A percentile compares a stretch with the other conserved stretches of the same genome.
Evolutionary conservation across 768 basidiomycete genomes (phyloP).

Genomic region (Podaxis sp.): DNA sequence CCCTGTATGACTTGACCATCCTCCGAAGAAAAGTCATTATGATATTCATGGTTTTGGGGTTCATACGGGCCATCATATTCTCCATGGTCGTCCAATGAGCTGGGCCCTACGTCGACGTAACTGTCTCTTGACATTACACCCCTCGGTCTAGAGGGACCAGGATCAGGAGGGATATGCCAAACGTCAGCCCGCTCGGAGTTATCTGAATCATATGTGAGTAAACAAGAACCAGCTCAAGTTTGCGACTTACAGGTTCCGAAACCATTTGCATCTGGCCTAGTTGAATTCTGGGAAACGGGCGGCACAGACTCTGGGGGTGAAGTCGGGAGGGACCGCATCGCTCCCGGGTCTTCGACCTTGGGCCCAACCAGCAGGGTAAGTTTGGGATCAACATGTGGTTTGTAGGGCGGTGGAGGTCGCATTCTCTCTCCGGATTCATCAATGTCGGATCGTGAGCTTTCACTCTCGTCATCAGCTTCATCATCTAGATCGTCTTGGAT

Average conservation of each 20-base stretch:
- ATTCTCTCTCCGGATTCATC: slow-evolving; percentile 8
- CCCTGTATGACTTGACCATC: not conserved
- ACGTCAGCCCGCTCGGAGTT: not conserved
- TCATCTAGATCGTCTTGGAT: not conserved
- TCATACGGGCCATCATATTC: not conserved
- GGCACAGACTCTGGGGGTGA: not conserved
- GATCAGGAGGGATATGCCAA: not conserved
- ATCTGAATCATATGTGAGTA: not conserved
- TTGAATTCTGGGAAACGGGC: not conserved
- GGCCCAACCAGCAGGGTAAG: slow-evolving; percentile 2
- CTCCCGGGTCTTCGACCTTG: not conserved
- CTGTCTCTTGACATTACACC: not conserved
- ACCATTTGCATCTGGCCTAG: not conserved
- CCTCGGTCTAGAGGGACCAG: slow-evolving; percentile 1
- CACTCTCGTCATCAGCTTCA: not conserved
- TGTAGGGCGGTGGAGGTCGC: slow-evolving; percentile 8
- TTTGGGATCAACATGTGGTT: not conserved
- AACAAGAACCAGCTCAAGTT: not conserved
- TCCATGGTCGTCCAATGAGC: not conserved
- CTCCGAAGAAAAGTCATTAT: slow-evolving; percentile 8
- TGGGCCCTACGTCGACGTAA: not conserved
- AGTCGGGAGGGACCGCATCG: not conserved
- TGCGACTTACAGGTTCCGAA: not conserved
- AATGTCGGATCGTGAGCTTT: slow-evolving; percentile 7
- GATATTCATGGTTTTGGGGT: not conserved